phyloP scores from a whole-genome alignment of 208 protist species.

The Borovskyia barvae region DNA sequence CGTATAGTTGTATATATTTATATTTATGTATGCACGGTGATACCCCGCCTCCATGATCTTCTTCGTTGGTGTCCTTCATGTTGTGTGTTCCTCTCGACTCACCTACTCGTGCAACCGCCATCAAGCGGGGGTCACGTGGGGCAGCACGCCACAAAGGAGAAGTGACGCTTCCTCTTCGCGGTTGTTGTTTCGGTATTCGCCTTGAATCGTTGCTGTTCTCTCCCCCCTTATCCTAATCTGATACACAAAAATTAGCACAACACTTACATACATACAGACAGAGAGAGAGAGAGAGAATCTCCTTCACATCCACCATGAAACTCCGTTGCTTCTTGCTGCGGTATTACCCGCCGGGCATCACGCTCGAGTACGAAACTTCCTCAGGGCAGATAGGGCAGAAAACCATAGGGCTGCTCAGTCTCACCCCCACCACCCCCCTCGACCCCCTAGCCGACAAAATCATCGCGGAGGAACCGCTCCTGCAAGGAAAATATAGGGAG shows the following conservation, averaged over 20 bases:
- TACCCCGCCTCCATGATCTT: too few species aligned
- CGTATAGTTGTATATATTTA: too few species aligned
- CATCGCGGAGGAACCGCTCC: conserved; percentile 87
- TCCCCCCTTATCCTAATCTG: background rate
- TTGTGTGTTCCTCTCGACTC: too few species aligned
- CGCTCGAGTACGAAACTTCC: conserved; percentile 90
- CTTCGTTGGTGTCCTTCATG: too few species aligned
- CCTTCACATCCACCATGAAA: too few species aligned
- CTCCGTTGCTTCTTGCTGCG: conserved; percentile 94
- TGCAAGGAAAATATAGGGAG: conserved; percentile 64
- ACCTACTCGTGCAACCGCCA: too few species aligned
- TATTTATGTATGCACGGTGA: too few species aligned
- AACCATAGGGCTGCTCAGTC: conserved; percentile 90
- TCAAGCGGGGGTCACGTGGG: too few species aligned
- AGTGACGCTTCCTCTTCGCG: too few species aligned
- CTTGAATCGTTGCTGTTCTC: background rate
- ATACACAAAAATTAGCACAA: background rate
- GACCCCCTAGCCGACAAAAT: conserved; percentile 84
- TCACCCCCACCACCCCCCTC: conserved; percentile 82
- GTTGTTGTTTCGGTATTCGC: too few species aligned
- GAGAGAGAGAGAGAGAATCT: conserved; percentile 12
- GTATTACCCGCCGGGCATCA: conserved; percentile 95
- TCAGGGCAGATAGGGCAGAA: conserved; percentile 79
- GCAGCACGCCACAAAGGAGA: too few species aligned
- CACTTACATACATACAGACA: background rate